These are phyloP conservation scores for Eustoma russellianum DNA, from an alignment of 257 asterid species.

Conservation along the genomic window DNA sequence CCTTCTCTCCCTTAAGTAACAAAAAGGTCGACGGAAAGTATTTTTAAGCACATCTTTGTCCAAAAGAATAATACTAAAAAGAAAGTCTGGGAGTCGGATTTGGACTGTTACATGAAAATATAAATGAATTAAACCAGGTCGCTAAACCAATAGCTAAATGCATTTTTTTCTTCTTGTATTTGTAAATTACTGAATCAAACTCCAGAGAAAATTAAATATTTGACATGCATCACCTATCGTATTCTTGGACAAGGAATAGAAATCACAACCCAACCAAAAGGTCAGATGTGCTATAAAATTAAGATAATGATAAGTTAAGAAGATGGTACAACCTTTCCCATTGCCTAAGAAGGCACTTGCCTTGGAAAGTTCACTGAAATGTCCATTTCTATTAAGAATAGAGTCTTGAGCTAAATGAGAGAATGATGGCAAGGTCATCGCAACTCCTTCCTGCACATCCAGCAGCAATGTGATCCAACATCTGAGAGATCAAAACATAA, in stretches of 20 bases:
- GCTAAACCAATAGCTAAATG: background rate
- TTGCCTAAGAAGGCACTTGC: constrained; percentile 60
- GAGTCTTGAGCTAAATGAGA: constrained; percentile 41
- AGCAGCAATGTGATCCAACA: background rate
- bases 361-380: constrained; percentile 47
- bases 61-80: too few relatives aligned
- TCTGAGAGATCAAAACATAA: too few relatives aligned
- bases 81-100: too few relatives aligned
- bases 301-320: background rate
- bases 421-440: constrained; percentile 50
- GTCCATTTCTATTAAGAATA: constrained; percentile 25
- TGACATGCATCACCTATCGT: background rate
- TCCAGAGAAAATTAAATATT: background rate
- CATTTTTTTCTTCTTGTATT: background rate
- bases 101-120: too few relatives aligned
- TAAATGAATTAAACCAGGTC: too few relatives aligned
- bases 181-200: background rate
- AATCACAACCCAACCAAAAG: too few relatives aligned
- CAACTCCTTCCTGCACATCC: constrained; percentile 56
- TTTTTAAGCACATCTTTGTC: too few relatives aligned
- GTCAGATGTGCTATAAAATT: background rate
- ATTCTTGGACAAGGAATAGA: background rate
- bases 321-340: constrained; percentile 51
- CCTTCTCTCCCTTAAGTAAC: too few relatives aligned
- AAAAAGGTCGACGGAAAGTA: too few relatives aligned